Conservation (phyloP, 1,139 yeast species). For the Scheffersomyces stambukii region DNA sequence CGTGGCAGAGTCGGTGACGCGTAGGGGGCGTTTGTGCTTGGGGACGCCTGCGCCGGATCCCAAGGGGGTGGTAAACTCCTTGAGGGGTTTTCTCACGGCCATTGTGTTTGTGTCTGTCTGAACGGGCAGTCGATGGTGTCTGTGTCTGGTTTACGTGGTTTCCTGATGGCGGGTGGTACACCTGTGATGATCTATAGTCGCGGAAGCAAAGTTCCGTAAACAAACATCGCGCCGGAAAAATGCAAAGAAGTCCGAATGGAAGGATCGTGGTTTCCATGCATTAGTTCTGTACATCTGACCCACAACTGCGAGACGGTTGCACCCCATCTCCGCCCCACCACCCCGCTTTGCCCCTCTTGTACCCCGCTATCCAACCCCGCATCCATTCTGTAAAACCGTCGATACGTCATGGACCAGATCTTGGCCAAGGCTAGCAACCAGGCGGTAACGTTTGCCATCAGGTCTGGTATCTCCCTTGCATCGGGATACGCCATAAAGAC, state of each 20-base stretch:
- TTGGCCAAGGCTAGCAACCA: slow-evolving; percentile 66
- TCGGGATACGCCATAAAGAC: slow-evolving; percentile 73
- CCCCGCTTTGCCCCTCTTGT: no score
- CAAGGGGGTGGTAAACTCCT: slow-evolving; percentile 39
- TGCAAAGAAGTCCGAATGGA: slow-evolving; percentile 2
- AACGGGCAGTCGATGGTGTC: no score
- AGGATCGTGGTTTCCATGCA: background rate
- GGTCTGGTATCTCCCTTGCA: slow-evolving; percentile 74
- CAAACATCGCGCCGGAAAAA: slow-evolving; percentile 1
- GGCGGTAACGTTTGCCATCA: slow-evolving; percentile 74
- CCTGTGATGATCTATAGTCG: background rate
- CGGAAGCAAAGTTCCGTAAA: background rate
- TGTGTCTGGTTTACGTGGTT: no score
- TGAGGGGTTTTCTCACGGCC: slow-evolving; percentile 33
- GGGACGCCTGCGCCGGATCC: slow-evolving; percentile 47
- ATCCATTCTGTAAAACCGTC: no score
- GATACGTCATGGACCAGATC: slow-evolving; percentile 37
- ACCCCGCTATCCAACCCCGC: no score
- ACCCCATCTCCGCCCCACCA: no score
- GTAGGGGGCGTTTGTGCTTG: slow-evolving; percentile 37
- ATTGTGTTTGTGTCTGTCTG: slow-evolving; percentile 13
- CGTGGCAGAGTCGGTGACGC: slow-evolving; percentile 30
- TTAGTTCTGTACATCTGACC: no score
- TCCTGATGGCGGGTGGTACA: background rate
- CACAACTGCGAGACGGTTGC: no score